A percentile compares a stretch with the other conserved stretches of the same genome.
These are phyloP conservation scores for Arxiozyma slooffiae DNA, from an alignment of 1,139 yeast genomes.

Conservation along the genomic window DNA sequence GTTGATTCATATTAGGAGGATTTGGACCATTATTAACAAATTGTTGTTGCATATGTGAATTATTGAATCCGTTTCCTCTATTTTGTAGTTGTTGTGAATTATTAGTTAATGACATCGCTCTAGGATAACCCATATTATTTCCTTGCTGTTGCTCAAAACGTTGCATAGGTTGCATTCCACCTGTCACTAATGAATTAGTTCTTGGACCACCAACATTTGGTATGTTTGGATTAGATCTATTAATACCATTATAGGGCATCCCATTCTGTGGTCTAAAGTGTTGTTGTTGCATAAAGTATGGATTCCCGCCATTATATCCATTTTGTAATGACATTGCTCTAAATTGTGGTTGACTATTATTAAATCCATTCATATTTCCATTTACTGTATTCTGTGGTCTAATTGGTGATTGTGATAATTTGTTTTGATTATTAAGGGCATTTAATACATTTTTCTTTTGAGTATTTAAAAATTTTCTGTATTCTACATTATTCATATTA, in stretches of 20 bases:
- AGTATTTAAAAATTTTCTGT: conserved; percentile 59
- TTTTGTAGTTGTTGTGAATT: conserved; percentile 6
- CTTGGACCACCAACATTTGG: conserved; percentile 11
- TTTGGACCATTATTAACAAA: neutral
- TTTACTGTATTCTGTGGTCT: conserved; percentile 12
- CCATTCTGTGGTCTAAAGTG: neutral
- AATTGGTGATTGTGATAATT: neutral
- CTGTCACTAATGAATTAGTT: conserved; percentile 21
- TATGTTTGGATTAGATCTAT: neutral
- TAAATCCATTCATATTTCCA: neutral
- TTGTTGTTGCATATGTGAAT: neutral
- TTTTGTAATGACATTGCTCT: conserved; percentile 52
- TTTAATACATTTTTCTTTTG: conserved; percentile 52
- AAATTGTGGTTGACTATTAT: conserved; percentile 24
- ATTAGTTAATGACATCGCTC: conserved; percentile 13
- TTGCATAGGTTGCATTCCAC: conserved; percentile 13
- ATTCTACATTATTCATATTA: conserved; percentile 43
- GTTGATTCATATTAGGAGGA: conserved; percentile 9
- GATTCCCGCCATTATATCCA: conserved; percentile 7
- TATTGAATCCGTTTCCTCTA: neutral
- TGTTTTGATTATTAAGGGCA: conserved; percentile 34
- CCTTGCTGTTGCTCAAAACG: conserved; percentile 6
- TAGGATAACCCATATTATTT: conserved; percentile 5
- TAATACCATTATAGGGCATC: neutral
- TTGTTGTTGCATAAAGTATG: conserved; percentile 2